phyloP scores from a whole-genome alignment of 2,329 filamentous ascomycete genomes.

The Trichoderma koningii region DNA sequence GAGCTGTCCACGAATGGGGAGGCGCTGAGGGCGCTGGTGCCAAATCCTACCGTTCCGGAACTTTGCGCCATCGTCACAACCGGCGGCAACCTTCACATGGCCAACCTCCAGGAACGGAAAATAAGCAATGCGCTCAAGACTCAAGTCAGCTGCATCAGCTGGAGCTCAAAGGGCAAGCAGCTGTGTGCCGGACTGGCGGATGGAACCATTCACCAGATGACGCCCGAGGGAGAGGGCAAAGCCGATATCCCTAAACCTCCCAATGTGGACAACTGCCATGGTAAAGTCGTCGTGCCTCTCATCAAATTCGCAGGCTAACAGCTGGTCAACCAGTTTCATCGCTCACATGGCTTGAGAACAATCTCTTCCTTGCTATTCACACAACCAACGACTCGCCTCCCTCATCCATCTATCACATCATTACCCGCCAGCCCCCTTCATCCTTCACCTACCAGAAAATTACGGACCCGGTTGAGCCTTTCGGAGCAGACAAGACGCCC shows the following conservation, averaged over 20 bases:
- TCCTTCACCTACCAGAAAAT: constrained; percentile 74
- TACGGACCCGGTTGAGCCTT: constrained; percentile 72
- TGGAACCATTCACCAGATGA: constrained; percentile 81
- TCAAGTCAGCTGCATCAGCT: constrained; percentile 80
- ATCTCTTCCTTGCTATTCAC: constrained; percentile 80
- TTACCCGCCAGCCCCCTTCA: constrained; percentile 64
- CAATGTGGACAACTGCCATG: constrained; percentile 64
- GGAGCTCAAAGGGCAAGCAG: constrained; percentile 94
- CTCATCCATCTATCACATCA: constrained; percentile 74
- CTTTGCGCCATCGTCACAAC: constrained; percentile 79
- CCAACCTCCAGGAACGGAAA: constrained; percentile 70
- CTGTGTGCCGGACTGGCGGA: constrained; percentile 82
- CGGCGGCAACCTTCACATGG: constrained; percentile 80
- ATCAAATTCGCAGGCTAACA: constrained; percentile 29
- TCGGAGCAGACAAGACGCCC: constrained; percentile 65
- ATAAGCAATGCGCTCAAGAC: constrained; percentile 67
- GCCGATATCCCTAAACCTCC: constrained; percentile 78
- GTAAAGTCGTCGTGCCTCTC: constrained; percentile 49
- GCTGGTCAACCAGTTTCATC: constrained; percentile 62
- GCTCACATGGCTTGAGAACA: constrained; percentile 84
- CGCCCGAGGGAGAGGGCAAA: constrained; percentile 75
- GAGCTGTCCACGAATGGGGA: constrained; percentile 77
- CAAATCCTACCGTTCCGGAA: constrained; percentile 78
- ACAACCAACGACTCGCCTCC: constrained; percentile 63
- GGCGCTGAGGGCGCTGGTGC: constrained; percentile 70